Percentiles rank a stretch among this genome's conserved stretches.
These are phyloP conservation scores for Perilla frutescens DNA, from an alignment of 257 asterid species.

Conservation along the genomic window DNA sequence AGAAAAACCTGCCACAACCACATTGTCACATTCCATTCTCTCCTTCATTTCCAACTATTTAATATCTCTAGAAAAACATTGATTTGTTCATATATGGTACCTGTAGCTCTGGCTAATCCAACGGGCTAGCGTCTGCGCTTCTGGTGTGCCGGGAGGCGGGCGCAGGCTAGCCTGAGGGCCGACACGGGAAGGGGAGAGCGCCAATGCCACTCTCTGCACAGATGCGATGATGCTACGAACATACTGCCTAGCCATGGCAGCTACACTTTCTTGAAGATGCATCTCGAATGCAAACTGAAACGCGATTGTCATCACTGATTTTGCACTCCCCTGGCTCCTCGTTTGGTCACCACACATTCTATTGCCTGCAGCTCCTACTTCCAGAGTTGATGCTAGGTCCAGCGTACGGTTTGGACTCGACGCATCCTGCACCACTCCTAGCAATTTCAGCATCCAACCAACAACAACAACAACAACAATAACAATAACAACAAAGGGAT, in stretches of 20 bases:
- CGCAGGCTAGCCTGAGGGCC: slow-evolving; percentile 57
- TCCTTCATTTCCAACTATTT: too few relatives aligned
- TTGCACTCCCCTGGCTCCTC: slow-evolving; percentile 49
- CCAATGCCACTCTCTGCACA: slow-evolving; percentile 94
- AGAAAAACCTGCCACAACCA: slow-evolving; percentile 75
- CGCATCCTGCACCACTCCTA: slow-evolving; percentile 68
- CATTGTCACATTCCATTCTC: too few relatives aligned
- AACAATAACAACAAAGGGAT: background rate
- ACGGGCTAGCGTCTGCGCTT: slow-evolving; percentile 79
- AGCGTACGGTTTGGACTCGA: slow-evolving; percentile 87
- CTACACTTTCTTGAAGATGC: slow-evolving; percentile 83
- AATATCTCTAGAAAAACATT: too few relatives aligned
- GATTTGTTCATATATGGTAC: too few relatives aligned
- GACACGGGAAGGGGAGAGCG: slow-evolving; percentile 78
- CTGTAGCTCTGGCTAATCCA: slow-evolving; percentile 98
- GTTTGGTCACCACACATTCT: slow-evolving; percentile 51
- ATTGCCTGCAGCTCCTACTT: slow-evolving; percentile 66
- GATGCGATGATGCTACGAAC: slow-evolving; percentile 89
- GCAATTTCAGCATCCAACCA: too few relatives aligned
- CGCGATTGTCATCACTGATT: slow-evolving; percentile 96
- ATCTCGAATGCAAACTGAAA: slow-evolving; percentile 90
- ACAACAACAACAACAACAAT: background rate
- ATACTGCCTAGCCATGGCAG: slow-evolving; percentile 94
- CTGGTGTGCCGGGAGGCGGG: slow-evolving; percentile 83
- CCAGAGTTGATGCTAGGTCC: slow-evolving; percentile 95